A percentile compares a stretch with the other conserved stretches of the same genome.
Evolutionary conservation across 371 early-diverging fungal species (phyloP).

Genomic region (Mortierella sp.): DNA sequence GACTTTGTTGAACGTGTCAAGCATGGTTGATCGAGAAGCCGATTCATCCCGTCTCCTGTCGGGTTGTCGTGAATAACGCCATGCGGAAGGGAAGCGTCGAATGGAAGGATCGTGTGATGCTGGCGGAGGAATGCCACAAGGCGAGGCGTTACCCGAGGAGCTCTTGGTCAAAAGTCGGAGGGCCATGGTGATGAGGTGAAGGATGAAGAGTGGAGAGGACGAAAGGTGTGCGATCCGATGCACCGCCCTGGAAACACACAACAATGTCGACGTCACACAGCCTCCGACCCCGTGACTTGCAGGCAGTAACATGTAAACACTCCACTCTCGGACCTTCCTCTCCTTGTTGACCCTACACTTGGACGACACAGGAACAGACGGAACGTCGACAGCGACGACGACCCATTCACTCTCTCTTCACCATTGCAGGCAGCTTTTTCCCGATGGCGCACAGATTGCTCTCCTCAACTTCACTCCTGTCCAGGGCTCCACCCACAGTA

Average conservation of each 20-base stretch:
- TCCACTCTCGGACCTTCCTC: neutral
- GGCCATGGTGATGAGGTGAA: slow-evolving; percentile 43
- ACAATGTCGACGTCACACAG: too few relatives aligned
- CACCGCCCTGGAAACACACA: too few relatives aligned
- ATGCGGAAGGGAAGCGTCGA: neutral
- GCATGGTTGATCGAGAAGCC: slow-evolving; percentile 7
- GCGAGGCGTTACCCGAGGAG: slow-evolving; percentile 50
- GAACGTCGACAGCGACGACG: neutral
- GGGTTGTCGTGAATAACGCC: too few relatives aligned
- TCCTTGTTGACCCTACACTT: neutral
- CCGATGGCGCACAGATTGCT: slow-evolving; percentile 42
- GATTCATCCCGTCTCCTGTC: slow-evolving; percentile 24
- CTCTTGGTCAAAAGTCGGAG: slow-evolving; percentile 57
- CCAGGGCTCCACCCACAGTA: slow-evolving; percentile 34
- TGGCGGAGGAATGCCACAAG: neutral
- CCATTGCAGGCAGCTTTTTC: neutral
- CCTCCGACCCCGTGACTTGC: too few relatives aligned
- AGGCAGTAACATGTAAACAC: slow-evolving; percentile 22
- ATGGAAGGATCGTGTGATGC: neutral
- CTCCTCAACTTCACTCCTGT: slow-evolving; percentile 26
- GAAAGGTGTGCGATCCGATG: slow-evolving; percentile 6
- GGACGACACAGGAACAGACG: slow-evolving; percentile 1
- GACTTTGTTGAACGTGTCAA: neutral
- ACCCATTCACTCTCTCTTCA: neutral
- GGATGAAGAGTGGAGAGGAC: slow-evolving; percentile 25